phyloP scores from a whole-genome alignment of 164 flowering plant species.

The Berberis thunbergii region DNA sequence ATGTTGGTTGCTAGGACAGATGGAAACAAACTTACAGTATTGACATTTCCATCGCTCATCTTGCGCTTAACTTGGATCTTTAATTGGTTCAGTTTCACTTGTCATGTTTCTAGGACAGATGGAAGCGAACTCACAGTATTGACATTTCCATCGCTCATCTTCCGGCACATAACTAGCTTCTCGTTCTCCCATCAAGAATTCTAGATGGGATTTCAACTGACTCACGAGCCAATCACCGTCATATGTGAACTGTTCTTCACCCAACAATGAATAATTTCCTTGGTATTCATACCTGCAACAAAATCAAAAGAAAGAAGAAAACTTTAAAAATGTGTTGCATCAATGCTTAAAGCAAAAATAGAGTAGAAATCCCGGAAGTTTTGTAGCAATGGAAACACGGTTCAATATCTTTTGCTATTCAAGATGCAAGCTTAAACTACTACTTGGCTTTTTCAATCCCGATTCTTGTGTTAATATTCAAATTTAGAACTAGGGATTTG shows the following conservation, averaged over 20 bases:
- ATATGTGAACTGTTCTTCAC: conserved; percentile 50
- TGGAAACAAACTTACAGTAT: conserved; percentile 44
- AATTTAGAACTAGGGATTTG: too few relatives aligned
- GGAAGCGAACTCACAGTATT: conserved; percentile 44
- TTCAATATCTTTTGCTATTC: too few relatives aligned
- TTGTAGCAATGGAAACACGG: too few relatives aligned
- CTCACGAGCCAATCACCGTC: conserved; percentile 45
- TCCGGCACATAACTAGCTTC: conserved; percentile 42
- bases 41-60: conserved; percentile 85
- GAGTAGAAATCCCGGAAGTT: too few relatives aligned
- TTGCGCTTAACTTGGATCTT: conserved; percentile 9
- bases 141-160: conserved; percentile 84
- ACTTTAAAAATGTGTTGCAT: too few relatives aligned
- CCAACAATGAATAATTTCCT: conserved; percentile 55
- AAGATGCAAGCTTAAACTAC: too few relatives aligned
- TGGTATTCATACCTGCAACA: conserved; percentile 67
- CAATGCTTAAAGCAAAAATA: too few relatives aligned
- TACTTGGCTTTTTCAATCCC: too few relatives aligned
- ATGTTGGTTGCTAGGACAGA: conserved; percentile 28
- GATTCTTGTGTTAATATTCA: too few relatives aligned
- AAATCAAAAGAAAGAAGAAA: background rate
- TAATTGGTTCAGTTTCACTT: background rate
- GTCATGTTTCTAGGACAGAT: conserved; percentile 29
- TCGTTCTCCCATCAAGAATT: conserved; percentile 67
- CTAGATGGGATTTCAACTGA: conserved; percentile 36